These are phyloP conservation scores for Thuja plicata DNA, from an alignment of 83 land plant genomes.

Conservation along the genomic window DNA sequence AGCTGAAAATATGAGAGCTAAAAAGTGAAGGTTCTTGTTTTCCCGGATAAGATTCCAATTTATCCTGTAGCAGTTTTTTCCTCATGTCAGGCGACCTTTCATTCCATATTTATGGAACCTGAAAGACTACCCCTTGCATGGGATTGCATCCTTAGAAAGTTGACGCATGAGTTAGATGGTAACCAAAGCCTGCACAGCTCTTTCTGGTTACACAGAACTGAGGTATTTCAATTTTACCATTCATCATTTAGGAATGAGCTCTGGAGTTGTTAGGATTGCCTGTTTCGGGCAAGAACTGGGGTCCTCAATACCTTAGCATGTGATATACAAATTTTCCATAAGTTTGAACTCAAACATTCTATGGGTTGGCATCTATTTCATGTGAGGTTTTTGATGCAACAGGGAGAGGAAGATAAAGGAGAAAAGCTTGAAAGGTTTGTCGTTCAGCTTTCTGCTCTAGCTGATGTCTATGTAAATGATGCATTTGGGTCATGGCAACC, in stretches of 20 bases:
- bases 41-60: too few species aligned
- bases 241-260: not conserved
- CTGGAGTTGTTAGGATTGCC: not conserved
- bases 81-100: too few species aligned
- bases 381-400: not conserved
- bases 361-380: not conserved
- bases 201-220: not conserved
- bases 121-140: too few species aligned
- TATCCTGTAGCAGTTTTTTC: too few species aligned
- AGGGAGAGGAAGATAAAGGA: conserved; percentile 65
- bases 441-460: conserved; percentile 57
- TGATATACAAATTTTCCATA: not conserved
- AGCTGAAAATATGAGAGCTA: too few species aligned
- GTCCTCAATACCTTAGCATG: too few species aligned
- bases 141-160: not conserved
- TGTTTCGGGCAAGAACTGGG: not conserved
- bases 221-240: not conserved
- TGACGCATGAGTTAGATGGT: not conserved
- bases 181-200: not conserved
- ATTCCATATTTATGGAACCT: too few species aligned
- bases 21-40: too few species aligned
- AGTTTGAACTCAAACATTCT: not conserved
- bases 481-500: conserved; percentile 67
- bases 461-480: conserved; percentile 60
- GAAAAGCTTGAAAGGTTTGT: conserved; percentile 43